Evolutionary conservation across 2,329 filamentous ascomycete species (phyloP).

Genomic region (Beauveria australis): DNA sequence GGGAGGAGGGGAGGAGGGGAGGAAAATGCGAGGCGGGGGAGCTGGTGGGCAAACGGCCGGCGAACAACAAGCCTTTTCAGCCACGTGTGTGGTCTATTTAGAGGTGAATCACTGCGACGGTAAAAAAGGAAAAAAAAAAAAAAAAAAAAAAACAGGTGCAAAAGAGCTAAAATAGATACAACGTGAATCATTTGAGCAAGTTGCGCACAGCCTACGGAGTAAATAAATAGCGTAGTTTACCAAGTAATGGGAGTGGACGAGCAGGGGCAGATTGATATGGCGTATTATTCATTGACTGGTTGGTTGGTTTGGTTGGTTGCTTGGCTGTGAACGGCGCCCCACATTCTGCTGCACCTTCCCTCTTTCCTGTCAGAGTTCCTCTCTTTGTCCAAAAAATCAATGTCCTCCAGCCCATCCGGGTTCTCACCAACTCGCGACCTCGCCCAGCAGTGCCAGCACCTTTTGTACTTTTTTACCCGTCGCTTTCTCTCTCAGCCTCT

Average conservation of each 20-base stretch:
- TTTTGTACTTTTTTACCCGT: not conserved
- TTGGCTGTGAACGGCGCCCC: not conserved
- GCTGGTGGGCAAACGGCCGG: no score
- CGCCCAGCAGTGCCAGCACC: not conserved
- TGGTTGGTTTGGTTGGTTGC: no score
- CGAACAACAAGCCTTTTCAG: no score
- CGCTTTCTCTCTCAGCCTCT: no score
- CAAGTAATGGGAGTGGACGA: not conserved
- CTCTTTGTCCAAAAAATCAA: conserved; percentile 3
- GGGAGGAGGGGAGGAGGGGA: not conserved
- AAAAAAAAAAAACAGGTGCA: not conserved
- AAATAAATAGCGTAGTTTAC: not conserved
- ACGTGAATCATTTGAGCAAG: not conserved
- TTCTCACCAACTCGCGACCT: conserved; percentile 9
- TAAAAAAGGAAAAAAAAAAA: not conserved
- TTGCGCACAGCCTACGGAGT: not conserved
- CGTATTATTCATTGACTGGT: no score
- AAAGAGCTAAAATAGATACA: not conserved
- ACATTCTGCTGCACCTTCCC: not conserved
- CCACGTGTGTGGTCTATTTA: no score
- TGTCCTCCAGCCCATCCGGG: conserved; percentile 7
- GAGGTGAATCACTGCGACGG: no score
- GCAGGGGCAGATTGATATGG: no score
- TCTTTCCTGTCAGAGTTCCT: not conserved
- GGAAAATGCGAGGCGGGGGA: not conserved